These are phyloP conservation scores for Truncatella angustata DNA, from an alignment of 2,329 filamentous ascomycete genomes.

Conservation along the genomic window DNA sequence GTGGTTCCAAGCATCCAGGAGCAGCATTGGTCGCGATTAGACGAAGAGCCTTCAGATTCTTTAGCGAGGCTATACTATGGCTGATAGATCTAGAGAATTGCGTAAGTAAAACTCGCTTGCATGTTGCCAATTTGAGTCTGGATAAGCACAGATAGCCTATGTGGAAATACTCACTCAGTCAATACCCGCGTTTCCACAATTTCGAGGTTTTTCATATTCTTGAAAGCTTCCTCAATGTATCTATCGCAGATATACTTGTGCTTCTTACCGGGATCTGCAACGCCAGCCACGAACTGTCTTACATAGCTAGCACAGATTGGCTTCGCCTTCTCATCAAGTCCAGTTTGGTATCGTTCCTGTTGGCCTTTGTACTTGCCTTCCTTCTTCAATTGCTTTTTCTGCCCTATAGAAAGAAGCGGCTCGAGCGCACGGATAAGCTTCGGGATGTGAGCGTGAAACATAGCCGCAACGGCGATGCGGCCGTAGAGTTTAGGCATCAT, in stretches of 20 bases:
- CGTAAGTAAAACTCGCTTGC: neutral
- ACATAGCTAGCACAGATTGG: slow-evolving; percentile 6
- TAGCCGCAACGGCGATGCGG: slow-evolving; percentile 2
- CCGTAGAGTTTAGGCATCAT: slow-evolving; percentile 9
- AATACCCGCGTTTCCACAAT: slow-evolving; percentile 1
- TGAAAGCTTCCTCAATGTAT: slow-evolving; percentile 11
- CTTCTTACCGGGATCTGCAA: slow-evolving; percentile 4
- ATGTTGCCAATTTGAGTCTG: neutral
- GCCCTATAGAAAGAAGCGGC: slow-evolving; percentile 8
- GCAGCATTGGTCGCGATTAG: neutral
- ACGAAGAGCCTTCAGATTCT: slow-evolving; percentile 8
- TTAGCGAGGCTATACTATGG: slow-evolving; percentile 6
- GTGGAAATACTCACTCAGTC: slow-evolving; percentile 1
- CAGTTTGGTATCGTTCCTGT: slow-evolving; percentile 4
- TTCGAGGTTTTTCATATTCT: slow-evolving; percentile 7
- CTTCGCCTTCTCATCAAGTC: slow-evolving; percentile 3
- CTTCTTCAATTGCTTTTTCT: slow-evolving; percentile 12
- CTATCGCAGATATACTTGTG: slow-evolving; percentile 8
- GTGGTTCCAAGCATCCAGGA: neutral
- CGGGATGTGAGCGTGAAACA: slow-evolving; percentile 11
- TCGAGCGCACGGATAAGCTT: slow-evolving; percentile 12
- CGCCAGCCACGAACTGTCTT: slow-evolving; percentile 8
- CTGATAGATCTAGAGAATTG: neutral
- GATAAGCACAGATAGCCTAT: neutral
- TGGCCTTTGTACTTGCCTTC: slow-evolving; percentile 12